Evolutionary conservation across 2,329 filamentous ascomycete species (phyloP), one percentile per base, ranked within the genome.

Genomic region (Exophiala sideris): DNA sequence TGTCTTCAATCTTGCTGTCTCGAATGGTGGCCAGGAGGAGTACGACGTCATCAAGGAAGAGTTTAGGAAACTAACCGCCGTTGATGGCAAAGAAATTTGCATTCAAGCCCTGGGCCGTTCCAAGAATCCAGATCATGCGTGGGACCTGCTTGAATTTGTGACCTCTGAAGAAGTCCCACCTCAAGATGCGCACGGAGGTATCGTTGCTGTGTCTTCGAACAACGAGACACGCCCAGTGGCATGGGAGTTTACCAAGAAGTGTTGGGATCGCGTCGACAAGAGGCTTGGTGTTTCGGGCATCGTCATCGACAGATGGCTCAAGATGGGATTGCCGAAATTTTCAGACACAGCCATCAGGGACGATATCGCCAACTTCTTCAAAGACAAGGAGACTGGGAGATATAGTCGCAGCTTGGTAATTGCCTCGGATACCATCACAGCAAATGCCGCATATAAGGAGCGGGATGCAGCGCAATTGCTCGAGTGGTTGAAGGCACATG

Each of bases 51-150:
- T 99, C 50, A 90, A 92, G 76, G 83, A 89, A 50, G 91, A 96
- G 69, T 97, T 89, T 79, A 79, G 84, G 59, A 85, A 78, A 47
- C 94, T 90, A 10, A 86, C 87, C 48, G 89, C 91, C 6, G 85
- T 96, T 35, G 94, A 97, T 65, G 91, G 91, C 64, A 95, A 91
- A 72, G 91, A 96, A 63, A 88, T 95, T 60, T 87, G 84, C 62
- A 81, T 97, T 2, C 77, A 81, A 35, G 83, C 88, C 3, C 80
- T 99, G 41, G 90, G 91, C 33, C 83, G 85, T 36, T 84, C 88
- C 16, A 85, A 86, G 64, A 83, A 89, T 51, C 68, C 76, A 1
- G 81, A 84, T 8, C 76, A 96, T 29, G 84, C 95, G 41, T 75
- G 80, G 52, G 73, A 86, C 66, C 79, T 85, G 80, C 67, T 87